Percentiles rank a stretch among this genome's conserved stretches.
Conservation (phyloP, 2,329 filamentous ascomycete genomes). For the Ascochyta clinopodiicola region DNA sequence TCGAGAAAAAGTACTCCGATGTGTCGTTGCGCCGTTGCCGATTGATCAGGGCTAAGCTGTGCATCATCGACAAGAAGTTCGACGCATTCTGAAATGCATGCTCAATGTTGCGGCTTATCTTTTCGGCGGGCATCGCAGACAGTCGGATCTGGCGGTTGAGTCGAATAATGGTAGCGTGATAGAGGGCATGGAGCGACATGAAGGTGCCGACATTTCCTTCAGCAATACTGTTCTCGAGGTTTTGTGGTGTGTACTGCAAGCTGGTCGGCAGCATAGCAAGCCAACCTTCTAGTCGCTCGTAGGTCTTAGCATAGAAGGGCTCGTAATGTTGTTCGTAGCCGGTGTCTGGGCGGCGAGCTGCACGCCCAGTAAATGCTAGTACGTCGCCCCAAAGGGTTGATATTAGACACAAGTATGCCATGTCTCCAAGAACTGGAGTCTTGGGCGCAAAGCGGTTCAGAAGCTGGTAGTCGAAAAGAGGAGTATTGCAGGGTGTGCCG, state of each 20-base stretch:
- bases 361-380: conserved; percentile 64
- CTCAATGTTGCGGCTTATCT: conserved; percentile 41
- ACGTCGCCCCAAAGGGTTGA: conserved; percentile 71
- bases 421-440: conserved; percentile 53
- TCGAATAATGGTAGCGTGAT: conserved; percentile 68
- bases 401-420: conserved; percentile 68
- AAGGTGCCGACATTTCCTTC: conserved; percentile 64
- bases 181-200: conserved; percentile 70
- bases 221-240: conserved; percentile 63
- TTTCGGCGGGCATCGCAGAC: conserved; percentile 34
- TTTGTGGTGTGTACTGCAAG: conserved; percentile 62
- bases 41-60: conserved; percentile 34
- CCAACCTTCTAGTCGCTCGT: conserved; percentile 65
- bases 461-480: conserved; percentile 65
- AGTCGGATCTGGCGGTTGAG: conserved; percentile 65
- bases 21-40: conserved; percentile 37
- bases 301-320: conserved; percentile 60
- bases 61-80: conserved; percentile 44
- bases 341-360: conserved; percentile 53
- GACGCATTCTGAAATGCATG: conserved; percentile 37
- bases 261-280: conserved; percentile 61
- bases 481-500: conserved; percentile 63
- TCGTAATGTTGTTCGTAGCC: conserved; percentile 57
- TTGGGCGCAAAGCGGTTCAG: conserved; percentile 46
- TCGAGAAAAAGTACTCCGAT: conserved; percentile 53